Base-by-base conservation (phyloP, 352 stramenopile species). In the Phytophthora cryptogea region DNA sequence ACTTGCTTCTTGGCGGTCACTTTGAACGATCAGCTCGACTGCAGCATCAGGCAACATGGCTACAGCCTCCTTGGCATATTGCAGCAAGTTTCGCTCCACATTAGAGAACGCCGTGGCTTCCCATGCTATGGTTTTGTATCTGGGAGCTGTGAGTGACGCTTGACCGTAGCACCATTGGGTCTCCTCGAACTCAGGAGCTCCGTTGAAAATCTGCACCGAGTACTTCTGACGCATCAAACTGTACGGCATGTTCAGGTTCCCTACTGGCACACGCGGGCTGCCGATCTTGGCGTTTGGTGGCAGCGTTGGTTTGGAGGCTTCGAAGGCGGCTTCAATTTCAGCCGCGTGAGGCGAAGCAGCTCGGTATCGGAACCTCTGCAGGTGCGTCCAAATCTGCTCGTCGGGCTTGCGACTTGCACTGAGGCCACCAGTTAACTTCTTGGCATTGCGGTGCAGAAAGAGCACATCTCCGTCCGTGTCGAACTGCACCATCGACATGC, bases 401-500 rank as follows among this genome's bases (percentile, higher is more conserved):
- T 64, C 52, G 14, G 55, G 47, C 14, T 63, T 54, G 4, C 57
- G 31, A 8, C 28, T 54, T 10, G 42, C 23, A 2, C 51, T 31
- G 8, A 63, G 14, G 5, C 65, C 53, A 14, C 65, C 63, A 6
- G 54, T 66, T 30, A 86, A 37, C 43, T 86, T 86, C 55, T 73
- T 72, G 9, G 50, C 58, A 28, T 86, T 86, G 32, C 74, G 72
- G 28, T 86, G 77, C 16, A 86, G 43, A 45, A 86, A 86, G 0
- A 82, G 20, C 11, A 84, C 65, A 9, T 76, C 55, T 16, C 70
- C 62, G n/a, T 66, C 32, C 14, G 62, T 53, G 42, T 80, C 70
- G n/a, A 70, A 64, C 39, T 82, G 70, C 17, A 75, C 60, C 70
- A 82, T 87, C 0, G 72, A 67, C 63, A 83, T 80, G 23, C 77